These are phyloP conservation scores for Plectosphaerella plurivora DNA, from an alignment of 2,329 filamentous ascomycete species.

Conservation along the genomic window DNA sequence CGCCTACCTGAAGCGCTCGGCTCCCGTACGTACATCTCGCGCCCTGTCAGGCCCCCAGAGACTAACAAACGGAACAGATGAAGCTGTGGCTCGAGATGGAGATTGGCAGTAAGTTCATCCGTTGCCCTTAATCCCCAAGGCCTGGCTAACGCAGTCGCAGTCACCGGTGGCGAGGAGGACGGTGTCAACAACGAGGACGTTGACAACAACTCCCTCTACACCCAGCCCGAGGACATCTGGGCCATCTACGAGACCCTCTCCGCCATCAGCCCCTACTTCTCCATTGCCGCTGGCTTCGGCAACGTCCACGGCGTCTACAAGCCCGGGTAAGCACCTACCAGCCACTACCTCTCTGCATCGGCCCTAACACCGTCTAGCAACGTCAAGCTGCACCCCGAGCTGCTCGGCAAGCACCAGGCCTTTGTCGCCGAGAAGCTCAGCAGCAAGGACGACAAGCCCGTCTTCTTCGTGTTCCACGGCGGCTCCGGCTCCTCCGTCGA, in stretches of 20 bases:
- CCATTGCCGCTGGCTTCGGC: constrained; percentile 95
- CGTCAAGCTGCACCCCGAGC: constrained; percentile 92
- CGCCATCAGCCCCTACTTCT: constrained; percentile 92
- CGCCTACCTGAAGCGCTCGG: constrained; percentile 88
- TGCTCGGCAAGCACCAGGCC: constrained; percentile 93
- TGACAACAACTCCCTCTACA: constrained; percentile 96
- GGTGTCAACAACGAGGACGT: constrained; percentile 98
- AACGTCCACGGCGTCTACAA: constrained; percentile 99
- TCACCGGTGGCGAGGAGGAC: constrained; percentile 96
- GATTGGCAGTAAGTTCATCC: constrained; percentile 32
- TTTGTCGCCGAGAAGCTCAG: constrained; percentile 79
- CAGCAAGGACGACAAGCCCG: constrained; percentile 76
- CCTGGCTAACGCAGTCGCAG: constrained; percentile 34
- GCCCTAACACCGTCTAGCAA: constrained; percentile 41
- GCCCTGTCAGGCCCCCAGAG: too few relatives aligned
- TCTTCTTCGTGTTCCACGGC: constrained; percentile 99
- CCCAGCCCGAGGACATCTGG: constrained; percentile 94
- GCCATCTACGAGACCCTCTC: constrained; percentile 83
- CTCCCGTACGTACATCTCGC: constrained; percentile 41
- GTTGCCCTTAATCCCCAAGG: not conserved
- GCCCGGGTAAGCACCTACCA: constrained; percentile 52
- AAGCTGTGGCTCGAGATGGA: constrained; percentile 99
- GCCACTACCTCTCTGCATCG: not conserved
- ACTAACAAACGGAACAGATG: constrained; percentile 43
- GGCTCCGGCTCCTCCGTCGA: constrained; percentile 87